phyloP scores from a whole-genome alignment of 441 rosid genomes.

The Geranium incanum region DNA sequence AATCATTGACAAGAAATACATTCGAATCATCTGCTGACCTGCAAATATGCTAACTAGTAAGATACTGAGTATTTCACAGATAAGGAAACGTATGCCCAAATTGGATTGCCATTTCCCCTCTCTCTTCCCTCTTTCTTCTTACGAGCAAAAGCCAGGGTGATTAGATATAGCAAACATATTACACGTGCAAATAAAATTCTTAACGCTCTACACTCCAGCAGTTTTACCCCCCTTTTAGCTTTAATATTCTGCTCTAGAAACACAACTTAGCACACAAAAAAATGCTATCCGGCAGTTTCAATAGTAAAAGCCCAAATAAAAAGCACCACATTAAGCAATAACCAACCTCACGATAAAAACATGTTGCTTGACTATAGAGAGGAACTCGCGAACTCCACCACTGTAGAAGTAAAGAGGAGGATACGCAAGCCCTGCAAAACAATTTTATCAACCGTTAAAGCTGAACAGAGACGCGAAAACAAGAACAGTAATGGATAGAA shows the following conservation, averaged over 20 bases:
- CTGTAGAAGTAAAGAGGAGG: conserved; percentile 93
- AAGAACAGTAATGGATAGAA: neutral
- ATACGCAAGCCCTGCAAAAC: conserved; percentile 75
- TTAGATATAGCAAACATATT: neutral
- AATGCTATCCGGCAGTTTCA: neutral
- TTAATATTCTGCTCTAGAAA: neutral
- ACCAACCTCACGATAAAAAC: conserved; percentile 76
- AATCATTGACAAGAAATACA: conserved; percentile 83
- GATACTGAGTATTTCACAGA: conserved; percentile 20
- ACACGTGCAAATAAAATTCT: neutral
- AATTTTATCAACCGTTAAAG: conserved; percentile 13
- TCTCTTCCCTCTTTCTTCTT: conserved; percentile 3
- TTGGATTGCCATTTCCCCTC: neutral
- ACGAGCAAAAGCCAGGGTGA: neutral
- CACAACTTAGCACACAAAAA: conserved; percentile 3
- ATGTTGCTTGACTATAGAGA: conserved; percentile 79
- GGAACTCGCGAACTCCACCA: conserved; percentile 91
- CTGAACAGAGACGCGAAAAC: conserved; percentile 6
- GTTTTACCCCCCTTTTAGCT: neutral
- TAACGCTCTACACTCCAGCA: neutral
- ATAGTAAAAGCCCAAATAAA: neutral
- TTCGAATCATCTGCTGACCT: conserved; percentile 91
- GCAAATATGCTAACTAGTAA: conserved; percentile 24
- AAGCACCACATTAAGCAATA: conserved; percentile 12
- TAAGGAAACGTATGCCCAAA: neutral